A percentile compares a stretch with the other conserved stretches of the same genome.
phyloP scores from a whole-genome alignment of 2,329 filamentous ascomycete species.

The Calonectria hawksworthii region DNA sequence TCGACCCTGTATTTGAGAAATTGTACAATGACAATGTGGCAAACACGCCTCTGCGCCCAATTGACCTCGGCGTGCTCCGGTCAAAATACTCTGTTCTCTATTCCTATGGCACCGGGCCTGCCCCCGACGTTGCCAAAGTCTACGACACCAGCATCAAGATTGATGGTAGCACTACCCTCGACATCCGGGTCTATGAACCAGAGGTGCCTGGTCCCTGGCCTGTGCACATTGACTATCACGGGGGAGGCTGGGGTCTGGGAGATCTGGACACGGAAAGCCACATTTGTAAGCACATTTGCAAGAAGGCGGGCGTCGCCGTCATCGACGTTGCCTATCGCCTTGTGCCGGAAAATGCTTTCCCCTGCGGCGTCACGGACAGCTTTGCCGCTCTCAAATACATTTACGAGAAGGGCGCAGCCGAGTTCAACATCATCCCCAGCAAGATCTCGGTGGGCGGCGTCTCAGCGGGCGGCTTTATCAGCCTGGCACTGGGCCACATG shows the following conservation, averaged over 20 bases:
- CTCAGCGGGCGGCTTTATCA: constrained; percentile 59
- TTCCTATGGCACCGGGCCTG: constrained; percentile 59
- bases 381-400: constrained; percentile 61
- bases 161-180: constrained; percentile 47
- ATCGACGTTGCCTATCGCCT: constrained; percentile 67
- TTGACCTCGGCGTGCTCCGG: constrained; percentile 55
- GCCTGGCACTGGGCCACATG: constrained; percentile 55
- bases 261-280: constrained; percentile 64
- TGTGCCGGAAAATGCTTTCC: constrained; percentile 64
- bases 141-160: constrained; percentile 55
- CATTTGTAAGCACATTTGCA: constrained; percentile 63
- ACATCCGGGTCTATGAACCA: constrained; percentile 61
- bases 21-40: constrained; percentile 63
- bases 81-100: constrained; percentile 60
- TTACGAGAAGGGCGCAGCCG: constrained; percentile 48
- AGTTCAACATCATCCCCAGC: constrained; percentile 55
- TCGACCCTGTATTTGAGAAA: constrained; percentile 62
- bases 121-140: constrained; percentile 55
- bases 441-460: constrained; percentile 61
- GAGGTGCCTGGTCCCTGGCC: constrained; percentile 57
- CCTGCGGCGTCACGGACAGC: constrained; percentile 63
- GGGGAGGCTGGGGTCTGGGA: constrained; percentile 64
- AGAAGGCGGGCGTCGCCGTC: constrained; percentile 58
- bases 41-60: constrained; percentile 55
- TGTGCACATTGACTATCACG: constrained; percentile 64